Evolutionary conservation across 495 filamentous ascomycete species (phyloP), one percentile per base, ranked within the genome.

Genomic region (Aspergillus conjunctus): DNA sequence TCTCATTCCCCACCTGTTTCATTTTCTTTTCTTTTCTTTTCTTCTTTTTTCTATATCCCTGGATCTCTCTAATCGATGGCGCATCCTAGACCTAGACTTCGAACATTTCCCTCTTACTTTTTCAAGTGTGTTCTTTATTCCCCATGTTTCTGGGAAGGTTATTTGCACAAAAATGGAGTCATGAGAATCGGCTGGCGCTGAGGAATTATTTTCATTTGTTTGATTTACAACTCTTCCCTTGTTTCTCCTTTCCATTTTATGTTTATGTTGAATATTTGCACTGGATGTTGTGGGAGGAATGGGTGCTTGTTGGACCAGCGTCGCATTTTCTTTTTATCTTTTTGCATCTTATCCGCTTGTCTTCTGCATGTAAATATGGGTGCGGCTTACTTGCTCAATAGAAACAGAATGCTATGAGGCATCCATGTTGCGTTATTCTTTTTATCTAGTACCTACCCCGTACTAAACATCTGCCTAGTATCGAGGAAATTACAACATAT

Each of bases 71-170:
- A 41, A 41, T 41, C 15, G 37, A 8, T 1, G 37, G 15, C 37
- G 15, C 15, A n/a, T 12, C 15, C 37, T 71, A 70, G 65, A 71
- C 58, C 60, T 68, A 68, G 66, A 69, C 51, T 56, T 63, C 21
- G 53, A 31, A 30, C 45, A 18, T 46, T 60, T 49, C 52, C 21
- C 54, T 33, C 46, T 56, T 41, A n/a, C 37, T 51, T 18, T 48
- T 54, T 39, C 30, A 30, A 26, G 26, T 26, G 26, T 66, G 2
- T 20, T 39, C 26, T 59, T 5, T 21, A 14, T 31, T 57, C 18
- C 17, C 41, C 20, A 26, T 20, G 34, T 20, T 33, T 26, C n/a
- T 30, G 30, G 26, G 32, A 46, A 55, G 8, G 56, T 56, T 37
- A 53, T 56, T 56, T 52, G 56, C 48, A 63, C 60, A 58, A 49